A percentile compares a stretch with the other conserved stretches of the same genome.
Conservation (phyloP, 139 green algal genomes). For the Chlamydomonas incerta region DNA sequence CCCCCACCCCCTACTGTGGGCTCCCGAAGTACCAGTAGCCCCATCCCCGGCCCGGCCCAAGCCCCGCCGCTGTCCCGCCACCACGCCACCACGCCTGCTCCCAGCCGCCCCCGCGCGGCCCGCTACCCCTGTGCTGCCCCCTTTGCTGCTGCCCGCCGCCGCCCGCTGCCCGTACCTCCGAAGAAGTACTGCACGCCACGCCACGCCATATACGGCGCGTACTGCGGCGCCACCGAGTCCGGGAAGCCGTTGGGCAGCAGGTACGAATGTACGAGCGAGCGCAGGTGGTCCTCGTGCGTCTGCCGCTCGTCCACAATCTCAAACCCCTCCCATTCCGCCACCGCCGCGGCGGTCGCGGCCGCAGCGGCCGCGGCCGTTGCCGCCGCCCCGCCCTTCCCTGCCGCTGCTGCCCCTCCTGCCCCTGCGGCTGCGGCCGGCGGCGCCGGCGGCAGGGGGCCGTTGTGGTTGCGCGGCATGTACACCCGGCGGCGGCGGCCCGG, state of each 20-base stretch:
- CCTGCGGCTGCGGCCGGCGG: not conserved
- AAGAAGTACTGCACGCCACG: slow-evolving; percentile 92
- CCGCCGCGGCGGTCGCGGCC: not conserved
- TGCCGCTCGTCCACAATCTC: slow-evolving; percentile 66
- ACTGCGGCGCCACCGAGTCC: slow-evolving; percentile 82
- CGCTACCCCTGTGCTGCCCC: no score
- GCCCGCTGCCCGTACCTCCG: slow-evolving; percentile 46
- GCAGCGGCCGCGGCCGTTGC: not conserved
- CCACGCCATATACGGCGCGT: slow-evolving; percentile 87
- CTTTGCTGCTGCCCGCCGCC: not conserved
- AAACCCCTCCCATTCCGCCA: slow-evolving; percentile 38
- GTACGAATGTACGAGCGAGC: slow-evolving; percentile 50
- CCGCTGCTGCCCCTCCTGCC: not conserved
- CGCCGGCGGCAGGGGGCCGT: not conserved
- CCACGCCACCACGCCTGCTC: no score
- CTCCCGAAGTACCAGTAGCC: no score
- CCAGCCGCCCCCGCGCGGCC: no score
- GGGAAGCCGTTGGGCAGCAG: slow-evolving; percentile 82
- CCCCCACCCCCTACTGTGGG: no score
- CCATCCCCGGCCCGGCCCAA: no score
- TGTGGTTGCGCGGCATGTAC: not conserved
- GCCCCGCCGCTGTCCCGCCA: no score
- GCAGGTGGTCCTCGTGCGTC: slow-evolving; percentile 45
- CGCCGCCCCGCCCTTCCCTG: not conserved
- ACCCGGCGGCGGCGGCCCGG: slow-evolving; percentile 17